Conservation (phyloP, 2,329 filamentous ascomycete genomes). For the Fusarium nanum region DNA sequence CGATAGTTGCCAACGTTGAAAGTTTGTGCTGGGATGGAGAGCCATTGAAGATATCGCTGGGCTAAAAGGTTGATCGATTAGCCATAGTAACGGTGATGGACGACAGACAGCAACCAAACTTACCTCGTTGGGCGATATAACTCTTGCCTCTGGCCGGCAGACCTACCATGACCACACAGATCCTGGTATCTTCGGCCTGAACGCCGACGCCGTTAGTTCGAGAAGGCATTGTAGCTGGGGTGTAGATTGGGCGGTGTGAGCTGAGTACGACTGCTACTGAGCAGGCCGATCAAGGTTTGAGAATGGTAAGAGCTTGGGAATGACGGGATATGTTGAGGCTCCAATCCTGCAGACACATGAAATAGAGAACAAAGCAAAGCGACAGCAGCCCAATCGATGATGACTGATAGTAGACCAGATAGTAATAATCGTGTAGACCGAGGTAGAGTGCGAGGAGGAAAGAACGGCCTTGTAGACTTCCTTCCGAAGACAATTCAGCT, state of each 20-base stretch:
- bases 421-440: conserved; percentile 29
- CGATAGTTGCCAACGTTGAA: conserved; percentile 99
- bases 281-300: conserved; percentile 24
- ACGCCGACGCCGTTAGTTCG: conserved; percentile 75
- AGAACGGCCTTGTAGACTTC: conserved; percentile 18
- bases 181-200: conserved; percentile 94
- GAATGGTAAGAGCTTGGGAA: conserved; percentile 17
- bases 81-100: not conserved
- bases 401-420: not conserved
- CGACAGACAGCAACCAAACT: conserved; percentile 44
- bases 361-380: conserved; percentile 12
- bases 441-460: conserved; percentile 31
- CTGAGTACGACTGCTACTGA: conserved; percentile 31
- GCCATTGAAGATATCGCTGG: conserved; percentile 94
- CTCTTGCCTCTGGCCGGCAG: conserved; percentile 96
- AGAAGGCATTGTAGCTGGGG: conserved; percentile 54
- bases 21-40: conserved; percentile 90
- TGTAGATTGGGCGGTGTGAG: conserved; percentile 4
- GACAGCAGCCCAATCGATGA: conserved; percentile 26
- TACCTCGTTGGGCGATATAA: conserved; percentile 97
- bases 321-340: conserved; percentile 28
- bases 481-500: conserved; percentile 22
- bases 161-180: conserved; percentile 99
- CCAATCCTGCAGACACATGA: conserved; percentile 48
- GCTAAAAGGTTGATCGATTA: conserved; percentile 61